Conservation (phyloP, 2,329 filamentous ascomycete species). For the Akanthomyces lecanii region DNA sequence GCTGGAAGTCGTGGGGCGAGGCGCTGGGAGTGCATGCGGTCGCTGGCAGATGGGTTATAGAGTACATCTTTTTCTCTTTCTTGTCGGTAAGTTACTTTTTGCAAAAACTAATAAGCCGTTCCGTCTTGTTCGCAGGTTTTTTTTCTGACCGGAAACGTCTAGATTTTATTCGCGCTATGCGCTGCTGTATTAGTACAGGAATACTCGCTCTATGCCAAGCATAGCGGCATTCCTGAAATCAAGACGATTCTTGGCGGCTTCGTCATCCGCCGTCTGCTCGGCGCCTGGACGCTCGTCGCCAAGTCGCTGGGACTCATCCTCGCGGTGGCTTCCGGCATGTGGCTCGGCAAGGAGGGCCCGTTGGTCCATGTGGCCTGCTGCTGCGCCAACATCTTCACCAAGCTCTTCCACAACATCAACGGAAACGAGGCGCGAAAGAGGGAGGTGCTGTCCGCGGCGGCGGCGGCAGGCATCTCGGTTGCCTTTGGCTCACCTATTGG, state of each 20-base stretch:
- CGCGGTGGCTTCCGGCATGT: conserved; percentile 88
- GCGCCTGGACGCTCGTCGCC: conserved; percentile 80
- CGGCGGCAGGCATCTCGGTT: conserved; percentile 87
- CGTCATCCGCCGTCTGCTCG: conserved; percentile 82
- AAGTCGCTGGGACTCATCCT: conserved; percentile 90
- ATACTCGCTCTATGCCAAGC: conserved; percentile 83
- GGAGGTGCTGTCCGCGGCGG: conserved; percentile 87
- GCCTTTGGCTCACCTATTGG: conserved; percentile 93
- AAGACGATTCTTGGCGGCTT: conserved; percentile 95
- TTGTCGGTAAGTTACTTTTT: conserved; percentile 64
- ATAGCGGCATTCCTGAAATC: conserved; percentile 96
- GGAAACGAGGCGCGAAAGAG: conserved; percentile 91
- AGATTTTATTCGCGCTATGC: conserved; percentile 72
- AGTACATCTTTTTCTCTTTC: conserved; percentile 82
- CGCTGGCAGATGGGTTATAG: conserved; percentile 73
- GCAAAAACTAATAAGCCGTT: too few species aligned
- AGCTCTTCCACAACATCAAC: conserved; percentile 73
- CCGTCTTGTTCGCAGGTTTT: conserved; percentile 14
- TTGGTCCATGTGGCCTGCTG: conserved; percentile 96
- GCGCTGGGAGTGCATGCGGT: conserved; percentile 63
- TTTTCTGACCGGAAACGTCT: not conserved
- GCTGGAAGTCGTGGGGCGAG: conserved; percentile 82
- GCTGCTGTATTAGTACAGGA: conserved; percentile 77
- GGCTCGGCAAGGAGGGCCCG: conserved; percentile 94
- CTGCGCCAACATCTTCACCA: conserved; percentile 81